Evolutionary conservation across 352 stramenopile genomes (phyloP).

Genomic region (Blastocystis sp.): DNA sequence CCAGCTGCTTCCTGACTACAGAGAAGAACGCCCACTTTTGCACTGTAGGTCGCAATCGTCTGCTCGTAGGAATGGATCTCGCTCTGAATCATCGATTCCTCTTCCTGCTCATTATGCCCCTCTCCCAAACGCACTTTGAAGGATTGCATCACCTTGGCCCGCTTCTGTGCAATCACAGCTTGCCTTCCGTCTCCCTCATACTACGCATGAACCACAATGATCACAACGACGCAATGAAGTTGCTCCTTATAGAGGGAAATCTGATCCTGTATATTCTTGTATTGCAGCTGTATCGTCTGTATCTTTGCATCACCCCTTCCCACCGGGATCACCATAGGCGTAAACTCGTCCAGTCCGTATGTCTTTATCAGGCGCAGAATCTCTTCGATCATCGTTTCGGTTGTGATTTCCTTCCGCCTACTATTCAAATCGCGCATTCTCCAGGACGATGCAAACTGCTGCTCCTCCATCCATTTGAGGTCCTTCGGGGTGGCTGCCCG

Average conservation of each 20-base stretch:
- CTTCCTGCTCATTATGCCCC: background rate
- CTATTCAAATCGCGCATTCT: background rate
- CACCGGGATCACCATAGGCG: background rate
- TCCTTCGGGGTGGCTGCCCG: slow-evolving; percentile 21
- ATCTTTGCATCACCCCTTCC: background rate
- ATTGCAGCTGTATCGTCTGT: slow-evolving; percentile 5
- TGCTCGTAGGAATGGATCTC: slow-evolving; percentile 47
- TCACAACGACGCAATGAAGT: background rate
- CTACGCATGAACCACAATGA: background rate
- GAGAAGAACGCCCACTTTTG: slow-evolving; percentile 15
- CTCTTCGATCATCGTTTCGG: slow-evolving; percentile 24
- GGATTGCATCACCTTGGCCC: background rate
- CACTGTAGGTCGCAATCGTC: background rate
- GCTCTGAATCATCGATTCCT: slow-evolving; percentile 4
- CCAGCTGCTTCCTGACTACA: too few species aligned
- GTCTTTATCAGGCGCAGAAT: background rate
- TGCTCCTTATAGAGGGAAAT: slow-evolving; percentile 30
- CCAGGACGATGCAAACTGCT: background rate
- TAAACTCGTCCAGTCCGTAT: slow-evolving; percentile 22
- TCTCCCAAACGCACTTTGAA: background rate
- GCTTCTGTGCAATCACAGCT: background rate
- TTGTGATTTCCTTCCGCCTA: slow-evolving; percentile 23
- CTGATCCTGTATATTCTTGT: slow-evolving; percentile 31
- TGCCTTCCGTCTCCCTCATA: slow-evolving; percentile 31
- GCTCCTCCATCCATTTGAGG: slow-evolving; percentile 53